Evolutionary conservation across 441 rosid genomes (phyloP), one percentile per base, ranked within the genome.

Genomic region (Erodium moschatum): DNA sequence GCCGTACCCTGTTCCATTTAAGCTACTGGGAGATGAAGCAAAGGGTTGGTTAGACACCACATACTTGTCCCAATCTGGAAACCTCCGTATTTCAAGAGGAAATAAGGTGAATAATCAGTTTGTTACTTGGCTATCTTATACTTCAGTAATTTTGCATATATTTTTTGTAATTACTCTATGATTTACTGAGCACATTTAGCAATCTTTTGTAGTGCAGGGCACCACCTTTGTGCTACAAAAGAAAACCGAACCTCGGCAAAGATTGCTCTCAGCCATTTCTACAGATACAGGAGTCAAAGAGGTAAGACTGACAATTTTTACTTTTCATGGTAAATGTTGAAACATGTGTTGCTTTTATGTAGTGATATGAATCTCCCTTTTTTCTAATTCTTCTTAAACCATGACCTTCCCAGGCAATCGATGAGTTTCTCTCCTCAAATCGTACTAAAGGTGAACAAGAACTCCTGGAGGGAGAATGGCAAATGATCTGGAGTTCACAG

Each of bases 401-500:
- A 16, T 19, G 12, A 72, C 21, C 69, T 70, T 62, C 0, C 62
- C 86, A 93, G 98, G 90, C 88, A 65, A 89, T 93, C 31, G 81
- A 86, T 73, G 85, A 84, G 75, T 87, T 90, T 73, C 50, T 89
- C 73, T 71, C 83, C 19, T 64, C 27, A 6, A 82, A 83, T 67
- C 65, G 77, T 68, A 74, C 5, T 38, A 68, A 81, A 54, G 82
- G 81, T 46, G 92, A 84, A 64, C 74, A 72, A 16, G 83, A 86
- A 52, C 89, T 93, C 16, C 20, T 76, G 2, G 95, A 90, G 12
- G 98, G 98, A 73, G 91, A 83, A 70, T 93, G 98, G 98, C 89
- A 87, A 71, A 90, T 93, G 98, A 78, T 89, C 67, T 93, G 98
- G 97, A 93, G 97, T 81, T 93, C 98, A 54, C 97, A 90, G 90